Base-by-base conservation (phyloP, 305 asterid species). In the Euphrasia arctica region DNA sequence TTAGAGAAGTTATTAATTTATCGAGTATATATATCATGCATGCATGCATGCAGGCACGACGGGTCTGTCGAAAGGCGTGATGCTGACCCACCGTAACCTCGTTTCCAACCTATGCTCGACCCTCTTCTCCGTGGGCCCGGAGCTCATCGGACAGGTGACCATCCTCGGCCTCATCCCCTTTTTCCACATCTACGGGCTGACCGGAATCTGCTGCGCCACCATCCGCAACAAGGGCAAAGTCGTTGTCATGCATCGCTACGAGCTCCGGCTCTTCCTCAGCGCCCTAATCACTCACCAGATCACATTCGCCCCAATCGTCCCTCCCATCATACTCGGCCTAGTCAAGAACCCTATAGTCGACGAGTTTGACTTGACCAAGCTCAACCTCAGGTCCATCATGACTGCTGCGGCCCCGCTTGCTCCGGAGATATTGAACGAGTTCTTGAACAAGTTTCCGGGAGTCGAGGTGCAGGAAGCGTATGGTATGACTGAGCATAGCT, bases 321-420 rank as follows among this genome's bases (percentile, higher is more conserved):
- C 98, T 0, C 97, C 97, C 4, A 90, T 93, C 63, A 87, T 93
- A 71, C 70, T 93, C 29, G 88, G 85, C 4, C 65, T 93, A 66
- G 99, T 90, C 27, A 93, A 90, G 84, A 88, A 93, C 56, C 96
- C 96, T 1, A 78, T 88, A 0, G 95, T 88, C 1, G 86, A 90
- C 45, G 96, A 90, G 28, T 93, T 86, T 69, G 95, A 93, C 72
- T 88, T 88, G 2, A 69, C 57, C 9, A 88, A 84, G 67, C 86
- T 90, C 56, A 80, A 75, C 71, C 95, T 88, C 31, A 63, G 61
- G 70, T 84, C 99, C 61, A 72, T 90, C 50, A 90, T 90, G 97
- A 87, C 99, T 10, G 99, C 99, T 0, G 95, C 97, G 1, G 99
- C 99, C 10, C 99, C 99, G 8, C 95, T 93, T 7, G 96, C 95